Base-by-base conservation (phyloP, 1,284 basidiomycete species). In the Ganoderma multipileum region DNA sequence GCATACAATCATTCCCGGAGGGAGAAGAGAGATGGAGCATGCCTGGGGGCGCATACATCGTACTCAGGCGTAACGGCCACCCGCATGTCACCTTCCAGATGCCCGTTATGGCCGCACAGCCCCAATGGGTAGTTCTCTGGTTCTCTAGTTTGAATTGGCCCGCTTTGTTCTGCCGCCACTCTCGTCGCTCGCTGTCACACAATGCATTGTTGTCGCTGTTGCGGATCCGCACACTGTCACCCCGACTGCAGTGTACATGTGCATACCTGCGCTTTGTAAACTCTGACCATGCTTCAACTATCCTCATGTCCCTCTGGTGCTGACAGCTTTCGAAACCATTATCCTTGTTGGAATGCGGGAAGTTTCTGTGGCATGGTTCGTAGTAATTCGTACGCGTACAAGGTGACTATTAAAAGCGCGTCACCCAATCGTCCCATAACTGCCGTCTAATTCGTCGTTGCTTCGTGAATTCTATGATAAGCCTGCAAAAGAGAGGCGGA, bases 21-120 rank as follows among this genome's bases (percentile, higher is more conserved):
- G 63, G 63, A 16, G 63, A 54, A 18, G 63, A 64, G 52, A 64
- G 57, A 52, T 64, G 50, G 52, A 64, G 20, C 26, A 20, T 57
- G 5, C 62, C 63, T 0, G 52, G 57, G 52, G 63, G 52, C 63
- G 1, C 20, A 20, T 42, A 55, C 52, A 5, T 64, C 39, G 23
- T 36, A n/a, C 33, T 64, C n/a, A 41, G 23, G 39, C 63, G 63
- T 0, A n/a, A 36, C 1, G 63, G 23, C 16, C 63, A 28, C 18
- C 52, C 50, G 38, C n/a, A 57, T 11, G 20, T 64, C 52, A 42
- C 18, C 12, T 64, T 64, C 63, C 36, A 54, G 52, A 36, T 57
- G 33, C 63, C 52, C 8, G 26, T 30, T 30, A 33, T 20, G 6
- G 33, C 9, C 20, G 55, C 26, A 12, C 28, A 38, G 18, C 57